A percentile compares a stretch with the other conserved stretches of the same genome.
Evolutionary conservation across 192 early-diverging fungal species (phyloP).

Genomic region (Coemansia sp.): DNA sequence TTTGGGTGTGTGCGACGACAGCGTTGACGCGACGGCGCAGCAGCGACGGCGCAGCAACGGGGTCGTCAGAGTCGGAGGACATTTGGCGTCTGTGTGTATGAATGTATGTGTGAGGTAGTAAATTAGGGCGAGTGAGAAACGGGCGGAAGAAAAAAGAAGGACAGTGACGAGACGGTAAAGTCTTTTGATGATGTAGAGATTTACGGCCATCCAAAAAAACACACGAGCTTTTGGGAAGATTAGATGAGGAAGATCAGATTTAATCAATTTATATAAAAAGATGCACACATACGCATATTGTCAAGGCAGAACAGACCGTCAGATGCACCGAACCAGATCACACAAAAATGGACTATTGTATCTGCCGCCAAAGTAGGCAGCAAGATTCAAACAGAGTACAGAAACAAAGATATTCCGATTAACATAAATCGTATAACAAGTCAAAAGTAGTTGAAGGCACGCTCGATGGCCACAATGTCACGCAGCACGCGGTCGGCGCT

Average conservation of each 20-base stretch:
- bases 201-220: too few species aligned
- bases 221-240: too few species aligned
- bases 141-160: neutral
- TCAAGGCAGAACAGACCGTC: too few species aligned
- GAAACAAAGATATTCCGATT: neutral
- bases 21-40: constrained; percentile 24
- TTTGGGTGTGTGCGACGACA: constrained; percentile 3
- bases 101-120: neutral
- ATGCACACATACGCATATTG: too few species aligned
- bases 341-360: too few species aligned
- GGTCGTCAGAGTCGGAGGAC: constrained; percentile 2
- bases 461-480: constrained; percentile 36
- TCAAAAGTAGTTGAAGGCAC: constrained; percentile 21
- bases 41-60: constrained; percentile 2
- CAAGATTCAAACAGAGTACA: too few species aligned
- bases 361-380: too few species aligned
- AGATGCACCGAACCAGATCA: too few species aligned
- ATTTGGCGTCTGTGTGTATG: neutral
- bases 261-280: too few species aligned
- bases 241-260: too few species aligned
- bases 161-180: neutral
- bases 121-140: neutral
- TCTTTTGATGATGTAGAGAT: too few species aligned
- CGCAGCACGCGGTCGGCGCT: constrained; percentile 67
- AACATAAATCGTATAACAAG: neutral